Percentiles rank a stretch among this genome's conserved stretches.
Conservation (phyloP, 2,329 filamentous ascomycete species). For the Hirsutella thompsonii region DNA sequence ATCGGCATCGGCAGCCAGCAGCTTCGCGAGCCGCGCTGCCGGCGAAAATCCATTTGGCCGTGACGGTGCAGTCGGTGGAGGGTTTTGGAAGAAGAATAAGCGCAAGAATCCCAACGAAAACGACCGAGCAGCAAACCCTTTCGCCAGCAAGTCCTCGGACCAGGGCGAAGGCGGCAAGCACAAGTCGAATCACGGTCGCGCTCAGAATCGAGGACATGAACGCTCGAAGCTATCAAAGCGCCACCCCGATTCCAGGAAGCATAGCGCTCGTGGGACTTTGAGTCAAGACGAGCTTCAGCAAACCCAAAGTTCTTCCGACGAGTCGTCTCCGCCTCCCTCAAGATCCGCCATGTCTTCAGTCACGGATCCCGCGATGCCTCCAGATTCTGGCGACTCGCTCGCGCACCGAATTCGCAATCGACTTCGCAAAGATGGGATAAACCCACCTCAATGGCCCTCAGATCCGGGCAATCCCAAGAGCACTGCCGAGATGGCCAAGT, state of each 20-base stretch:
- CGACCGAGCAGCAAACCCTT: constrained; percentile 3
- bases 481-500: constrained; percentile 37
- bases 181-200: constrained; percentile 9
- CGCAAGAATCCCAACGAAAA: constrained; percentile 13
- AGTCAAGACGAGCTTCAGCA: constrained; percentile 3
- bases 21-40: constrained; percentile 14
- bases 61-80: constrained; percentile 14
- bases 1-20: constrained; percentile 19
- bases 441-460: constrained; percentile 40
- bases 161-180: constrained; percentile 12
- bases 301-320: constrained; percentile 4
- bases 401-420: constrained; percentile 38
- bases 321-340: constrained; percentile 10
- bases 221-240: constrained; percentile 3
- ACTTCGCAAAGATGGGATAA: constrained; percentile 40
- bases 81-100: constrained; percentile 13
- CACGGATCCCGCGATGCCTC: constrained; percentile 2
- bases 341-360: constrained; percentile 11
- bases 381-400: constrained; percentile 22
- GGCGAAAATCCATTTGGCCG: constrained; percentile 17
- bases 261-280: constrained; percentile 1
- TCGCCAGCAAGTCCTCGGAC: constrained; percentile 9
- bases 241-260: constrained; percentile 3
- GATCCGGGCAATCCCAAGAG: constrained; percentile 39
- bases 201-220: constrained; percentile 10